phyloP scores from a whole-genome alignment of 352 stramenopile genomes.

The Hyaloperonospora brassicae region DNA sequence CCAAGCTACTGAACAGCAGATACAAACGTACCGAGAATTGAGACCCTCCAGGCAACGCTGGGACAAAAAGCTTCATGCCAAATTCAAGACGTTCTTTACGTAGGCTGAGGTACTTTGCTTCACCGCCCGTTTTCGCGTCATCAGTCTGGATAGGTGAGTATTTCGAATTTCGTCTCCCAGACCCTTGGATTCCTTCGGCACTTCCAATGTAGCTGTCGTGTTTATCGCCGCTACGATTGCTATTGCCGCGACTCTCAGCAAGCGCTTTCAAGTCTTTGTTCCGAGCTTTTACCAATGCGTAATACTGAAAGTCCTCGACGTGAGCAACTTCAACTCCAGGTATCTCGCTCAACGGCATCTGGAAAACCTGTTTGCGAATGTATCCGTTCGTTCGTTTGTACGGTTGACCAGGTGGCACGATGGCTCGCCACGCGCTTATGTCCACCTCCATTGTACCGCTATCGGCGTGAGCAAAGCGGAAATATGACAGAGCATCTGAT shows the following conservation, averaged over 20 bases:
- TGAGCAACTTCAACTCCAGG: slow-evolving; percentile 35
- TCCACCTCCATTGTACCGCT: slow-evolving; percentile 56
- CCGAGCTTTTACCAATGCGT: slow-evolving; percentile 28
- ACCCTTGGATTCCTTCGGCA: too few relatives aligned
- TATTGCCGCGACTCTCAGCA: neutral
- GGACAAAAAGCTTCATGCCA: slow-evolving; percentile 55
- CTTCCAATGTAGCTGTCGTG: too few relatives aligned
- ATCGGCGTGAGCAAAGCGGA: slow-evolving; percentile 26
- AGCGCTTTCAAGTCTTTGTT: neutral
- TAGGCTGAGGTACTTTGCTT: too few relatives aligned
- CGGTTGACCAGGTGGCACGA: slow-evolving; percentile 7
- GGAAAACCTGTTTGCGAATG: slow-evolving; percentile 50
- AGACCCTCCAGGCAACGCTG: slow-evolving; percentile 42
- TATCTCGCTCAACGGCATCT: slow-evolving; percentile 47
- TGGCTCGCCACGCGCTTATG: slow-evolving; percentile 42
- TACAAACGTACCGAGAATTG: slow-evolving; percentile 41
- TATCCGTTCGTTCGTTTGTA: slow-evolving; percentile 16
- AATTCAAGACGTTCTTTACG: slow-evolving; percentile 36
- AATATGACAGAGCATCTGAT: slow-evolving; percentile 50
- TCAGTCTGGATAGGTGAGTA: too few relatives aligned
- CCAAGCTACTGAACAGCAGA: neutral
- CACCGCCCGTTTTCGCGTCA: too few relatives aligned
- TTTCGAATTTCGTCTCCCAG: too few relatives aligned
- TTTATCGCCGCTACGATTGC: neutral
- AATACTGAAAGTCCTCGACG: slow-evolving; percentile 59